Base-by-base conservation (phyloP, 257 asterid genomes). In the Datura wrightii region DNA sequence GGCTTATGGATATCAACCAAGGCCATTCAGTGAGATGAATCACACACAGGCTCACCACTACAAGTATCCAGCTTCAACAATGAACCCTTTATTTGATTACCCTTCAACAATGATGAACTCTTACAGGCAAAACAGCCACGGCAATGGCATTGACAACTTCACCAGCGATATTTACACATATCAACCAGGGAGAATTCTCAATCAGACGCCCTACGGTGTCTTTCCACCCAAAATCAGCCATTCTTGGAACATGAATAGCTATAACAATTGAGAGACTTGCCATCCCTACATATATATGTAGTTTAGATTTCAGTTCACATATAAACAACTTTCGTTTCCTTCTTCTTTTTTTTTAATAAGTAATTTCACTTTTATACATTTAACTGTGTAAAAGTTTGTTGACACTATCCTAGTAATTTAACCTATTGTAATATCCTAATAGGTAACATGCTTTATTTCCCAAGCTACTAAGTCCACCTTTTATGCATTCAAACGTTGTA, bases 31-130 rank as follows among this genome's bases (percentile, higher is more conserved):
- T 65, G 59, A 15, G 86, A 85, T 79, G 79, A 86, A 82, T 84
- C 66, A 85, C 70, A 42, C 85, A 89, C 86, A 83, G 37, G 88
- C 85, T 39, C 72, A 87, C 83, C 86, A 83, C 88, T 62, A 84
- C 88, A 54, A 37, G 53, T 50, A 87, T 84, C 90, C 89, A 44
- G 52, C 83, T 69, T 82, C 92, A 79, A 24, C 69, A 80, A 83
- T 83, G 85, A 83, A 84, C 85, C 8, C 80, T 50, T 71, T 69
- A 16, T 69, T 69, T 16, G 15, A 69, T 41, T 69, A 69, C 16
- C 79, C 83, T 62, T 72, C 92, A 79, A 24, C 69, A 85, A 34
- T 85, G 83, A 85, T 72, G 85, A 83, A 83, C 86, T 8, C 78
- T 50, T 66, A 14, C 84, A 83, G 84, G 84, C 86, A 52, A 15